Evolutionary conservation across 1,139 yeast genomes (phyloP).

Genomic region (Nakaseomyces glabratus): DNA sequence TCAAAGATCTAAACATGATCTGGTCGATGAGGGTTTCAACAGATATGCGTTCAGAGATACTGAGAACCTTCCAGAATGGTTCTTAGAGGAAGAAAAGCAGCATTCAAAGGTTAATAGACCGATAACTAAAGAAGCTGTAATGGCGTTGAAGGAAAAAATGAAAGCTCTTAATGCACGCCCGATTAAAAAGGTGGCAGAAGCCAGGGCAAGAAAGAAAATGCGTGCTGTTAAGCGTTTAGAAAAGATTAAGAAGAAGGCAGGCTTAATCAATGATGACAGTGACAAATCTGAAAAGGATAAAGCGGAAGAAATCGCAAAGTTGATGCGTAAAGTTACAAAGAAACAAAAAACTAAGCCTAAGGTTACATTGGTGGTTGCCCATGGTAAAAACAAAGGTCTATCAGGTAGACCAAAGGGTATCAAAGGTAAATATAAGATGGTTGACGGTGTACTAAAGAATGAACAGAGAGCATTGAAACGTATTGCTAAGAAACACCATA

Average conservation of each 20-base stretch:
- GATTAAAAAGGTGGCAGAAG: constrained; percentile 93
- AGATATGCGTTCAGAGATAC: constrained; percentile 84
- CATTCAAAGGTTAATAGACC: constrained; percentile 86
- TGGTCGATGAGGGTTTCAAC: constrained; percentile 85
- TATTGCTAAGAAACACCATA: constrained; percentile 73
- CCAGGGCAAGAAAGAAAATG: constrained; percentile 93
- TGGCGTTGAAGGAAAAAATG: constrained; percentile 82
- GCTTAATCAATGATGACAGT: constrained; percentile 77
- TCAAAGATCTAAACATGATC: constrained; percentile 70
- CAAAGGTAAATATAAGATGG: constrained; percentile 98
- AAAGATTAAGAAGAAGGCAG: constrained; percentile 88
- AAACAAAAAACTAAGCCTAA: constrained; percentile 70
- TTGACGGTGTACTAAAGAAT: constrained; percentile 95
- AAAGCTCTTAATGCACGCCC: constrained; percentile 93
- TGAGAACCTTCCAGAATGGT: constrained; percentile 93
- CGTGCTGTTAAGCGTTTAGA: constrained; percentile 84
- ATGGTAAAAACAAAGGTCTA: constrained; percentile 73
- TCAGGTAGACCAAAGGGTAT: constrained; percentile 96
- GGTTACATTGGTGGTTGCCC: constrained; percentile 85
- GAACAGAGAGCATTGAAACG: constrained; percentile 90
- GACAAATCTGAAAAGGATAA: constrained; percentile 87
- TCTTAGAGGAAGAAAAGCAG: constrained; percentile 77
- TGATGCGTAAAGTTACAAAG: constrained; percentile 75
- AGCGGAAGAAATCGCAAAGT: constrained; percentile 81
- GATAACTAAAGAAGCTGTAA: constrained; percentile 91